Base-by-base conservation (phyloP, 1,284 basidiomycete species). In the Fomitopsis betulina region DNA sequence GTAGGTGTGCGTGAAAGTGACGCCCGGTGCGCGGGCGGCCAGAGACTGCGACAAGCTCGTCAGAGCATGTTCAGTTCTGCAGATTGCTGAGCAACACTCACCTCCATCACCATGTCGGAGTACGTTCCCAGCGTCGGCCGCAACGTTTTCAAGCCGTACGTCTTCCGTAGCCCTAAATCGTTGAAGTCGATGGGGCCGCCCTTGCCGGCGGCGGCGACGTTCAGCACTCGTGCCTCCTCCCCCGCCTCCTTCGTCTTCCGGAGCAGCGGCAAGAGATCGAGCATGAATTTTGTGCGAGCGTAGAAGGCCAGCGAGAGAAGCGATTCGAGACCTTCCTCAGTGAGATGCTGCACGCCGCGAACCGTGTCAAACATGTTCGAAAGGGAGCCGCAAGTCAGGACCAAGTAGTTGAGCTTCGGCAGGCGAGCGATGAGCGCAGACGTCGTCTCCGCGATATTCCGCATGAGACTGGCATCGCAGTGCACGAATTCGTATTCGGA, bases 401-500 rank as follows among this genome's bases (percentile, higher is more conserved):
- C 35, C 10, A 35, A 7, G 35, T 35, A 72, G 65, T 76, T 75
- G 58, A 76, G 55, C 61, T 69, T 69, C 19, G 65, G 63, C 27
- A 72, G 67, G 27, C 65, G 62, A 38, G 54, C 50, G 25, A 58
- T 54, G 30, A 76, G 66, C 25, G 63, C 59, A 13, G 61, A 53
- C 13, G 70, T 64, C 32, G 69, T 67, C 30, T 54, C 53, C 33
- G 67, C 63, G 30, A 75, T 65, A 58, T 73, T 72, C 59, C 63
- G 63, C 66, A 76, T 73, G 35, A 73, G 65, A 17, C 68, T 67
- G 19, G 68, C 70, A 54, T 77, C 75, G 67, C 73, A 75, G 51
- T 65, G 49, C 21, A 74, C 67, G 59, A 74, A 76, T 62, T 74
- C 70, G 63, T 73, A 68, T 59, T 70, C 70, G 42, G 35, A 35